phyloP scores from a whole-genome alignment of 83 land plant species.

The Thuja plicata region DNA sequence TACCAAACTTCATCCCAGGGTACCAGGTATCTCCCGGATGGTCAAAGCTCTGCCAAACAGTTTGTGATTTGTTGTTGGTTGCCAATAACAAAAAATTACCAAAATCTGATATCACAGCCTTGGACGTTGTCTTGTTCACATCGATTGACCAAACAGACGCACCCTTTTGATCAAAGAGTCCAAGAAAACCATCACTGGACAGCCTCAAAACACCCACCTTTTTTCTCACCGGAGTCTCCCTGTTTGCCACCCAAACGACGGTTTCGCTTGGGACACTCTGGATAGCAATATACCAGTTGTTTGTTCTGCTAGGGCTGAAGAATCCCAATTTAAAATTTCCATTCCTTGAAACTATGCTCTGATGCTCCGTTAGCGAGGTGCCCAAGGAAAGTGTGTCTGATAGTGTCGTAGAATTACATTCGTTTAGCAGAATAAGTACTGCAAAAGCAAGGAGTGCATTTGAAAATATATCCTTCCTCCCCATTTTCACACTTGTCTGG shows the following conservation, averaged over 20 bases:
- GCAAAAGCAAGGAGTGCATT: no score
- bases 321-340: slow-evolving; percentile 36
- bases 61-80: background rate
- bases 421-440: no score
- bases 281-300: no score
- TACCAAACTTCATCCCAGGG: slow-evolving; percentile 19
- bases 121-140: background rate
- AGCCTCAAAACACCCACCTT: slow-evolving; percentile 20
- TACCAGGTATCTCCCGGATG: slow-evolving; percentile 33
- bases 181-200: slow-evolving; percentile 26
- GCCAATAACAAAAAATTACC: slow-evolving; percentile 38
- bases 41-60: no score
- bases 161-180: no score
- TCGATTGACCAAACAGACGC: background rate
- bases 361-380: slow-evolving; percentile 24
- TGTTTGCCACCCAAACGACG: slow-evolving; percentile 34
- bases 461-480: no score
- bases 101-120: slow-evolving; percentile 8
- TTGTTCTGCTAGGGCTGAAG: no score
- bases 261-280: no score
- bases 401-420: no score
- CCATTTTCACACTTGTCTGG: no score
- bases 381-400: no score
- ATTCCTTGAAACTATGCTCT: slow-evolving; percentile 27
- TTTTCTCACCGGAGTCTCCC: slow-evolving; percentile 1